Conservation (phyloP, 2,329 filamentous ascomycete species). For the Aspergillus tanneri region DNA sequence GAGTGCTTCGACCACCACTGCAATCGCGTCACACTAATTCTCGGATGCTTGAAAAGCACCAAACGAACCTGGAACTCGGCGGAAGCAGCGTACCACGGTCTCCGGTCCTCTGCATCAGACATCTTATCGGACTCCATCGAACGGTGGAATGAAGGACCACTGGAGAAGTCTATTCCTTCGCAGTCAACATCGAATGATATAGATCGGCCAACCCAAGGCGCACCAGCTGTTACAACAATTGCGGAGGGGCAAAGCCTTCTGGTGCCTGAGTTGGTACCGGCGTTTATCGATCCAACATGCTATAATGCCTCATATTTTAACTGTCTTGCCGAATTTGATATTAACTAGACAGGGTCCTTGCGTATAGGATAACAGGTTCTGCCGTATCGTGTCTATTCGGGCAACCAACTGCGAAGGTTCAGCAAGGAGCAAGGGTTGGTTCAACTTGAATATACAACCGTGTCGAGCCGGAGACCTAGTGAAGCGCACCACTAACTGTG, state of each 20-base stretch:
- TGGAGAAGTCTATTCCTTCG: constrained; percentile 23
- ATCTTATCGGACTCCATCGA: constrained; percentile 29
- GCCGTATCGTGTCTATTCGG: no score
- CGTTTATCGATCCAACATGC: constrained; percentile 34
- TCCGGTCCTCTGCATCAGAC: constrained; percentile 31
- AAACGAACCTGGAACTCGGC: constrained; percentile 33
- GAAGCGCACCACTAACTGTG: no score
- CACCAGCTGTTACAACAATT: constrained; percentile 15
- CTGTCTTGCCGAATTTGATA: constrained; percentile 27
- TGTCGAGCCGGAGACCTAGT: no score
- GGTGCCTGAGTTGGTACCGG: constrained; percentile 26
- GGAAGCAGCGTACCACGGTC: constrained; percentile 27
- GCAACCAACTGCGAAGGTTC: no score
- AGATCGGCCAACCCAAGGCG: constrained; percentile 16
- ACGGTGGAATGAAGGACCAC: constrained; percentile 28
- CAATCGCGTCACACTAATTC: constrained; percentile 37
- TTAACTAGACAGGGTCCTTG: no score
- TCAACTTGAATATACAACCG: no score
- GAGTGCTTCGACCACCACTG: constrained; percentile 42
- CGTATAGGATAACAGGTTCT: no score
- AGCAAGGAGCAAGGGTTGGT: no score
- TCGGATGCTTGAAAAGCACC: constrained; percentile 35
- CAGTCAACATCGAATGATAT: constrained; percentile 20
- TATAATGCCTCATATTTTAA: constrained; percentile 32
- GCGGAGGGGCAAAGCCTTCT: constrained; percentile 28